Evolutionary conservation across 2,329 filamentous ascomycete species (phyloP).

Genomic region (Pseudogymnoascus sp.): DNA sequence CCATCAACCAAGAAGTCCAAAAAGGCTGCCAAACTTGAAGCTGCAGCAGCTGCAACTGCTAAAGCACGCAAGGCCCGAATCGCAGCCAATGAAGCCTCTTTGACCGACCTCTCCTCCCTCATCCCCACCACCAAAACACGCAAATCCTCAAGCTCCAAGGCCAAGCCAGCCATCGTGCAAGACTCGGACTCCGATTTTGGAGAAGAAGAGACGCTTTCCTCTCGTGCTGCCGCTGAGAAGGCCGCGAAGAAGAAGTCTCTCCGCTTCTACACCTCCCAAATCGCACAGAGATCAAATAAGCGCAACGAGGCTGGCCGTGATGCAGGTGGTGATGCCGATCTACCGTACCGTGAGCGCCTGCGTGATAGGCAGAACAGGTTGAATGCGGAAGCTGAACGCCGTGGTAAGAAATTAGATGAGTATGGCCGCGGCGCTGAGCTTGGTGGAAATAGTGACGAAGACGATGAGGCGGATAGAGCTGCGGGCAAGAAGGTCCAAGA

Average conservation of each 20-base stretch:
- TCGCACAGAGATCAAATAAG: slow-evolving; percentile 88
- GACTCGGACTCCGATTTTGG: slow-evolving; percentile 85
- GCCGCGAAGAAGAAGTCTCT: slow-evolving; percentile 83
- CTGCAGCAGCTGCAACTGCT: slow-evolving; percentile 31
- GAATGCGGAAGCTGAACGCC: slow-evolving; percentile 78
- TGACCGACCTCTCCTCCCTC: slow-evolving; percentile 31
- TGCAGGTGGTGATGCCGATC: slow-evolving; percentile 71
- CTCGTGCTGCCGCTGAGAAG: slow-evolving; percentile 76
- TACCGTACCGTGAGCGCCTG: slow-evolving; percentile 83
- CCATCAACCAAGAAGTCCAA: slow-evolving; percentile 32
- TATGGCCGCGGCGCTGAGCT: slow-evolving; percentile 62
- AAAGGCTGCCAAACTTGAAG: slow-evolving; percentile 33
- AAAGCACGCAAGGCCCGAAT: slow-evolving; percentile 28
- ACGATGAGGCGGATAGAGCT: slow-evolving; percentile 38
- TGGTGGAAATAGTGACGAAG: slow-evolving; percentile 46
- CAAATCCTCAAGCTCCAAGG: slow-evolving; percentile 34
- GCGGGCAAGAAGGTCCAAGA: slow-evolving; percentile 35
- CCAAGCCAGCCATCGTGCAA: slow-evolving; percentile 33
- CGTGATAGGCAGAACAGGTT: slow-evolving; percentile 79
- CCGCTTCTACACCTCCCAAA: slow-evolving; percentile 96
- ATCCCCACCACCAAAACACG: slow-evolving; percentile 19
- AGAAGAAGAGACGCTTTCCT: slow-evolving; percentile 75
- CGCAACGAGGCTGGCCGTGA: slow-evolving; percentile 66
- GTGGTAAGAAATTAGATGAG: slow-evolving; percentile 60
- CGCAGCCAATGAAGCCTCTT: slow-evolving; percentile 36